These are phyloP conservation scores for Helminthosporium solani DNA, from an alignment of 2,329 filamentous ascomycete species.

Conservation along the genomic window DNA sequence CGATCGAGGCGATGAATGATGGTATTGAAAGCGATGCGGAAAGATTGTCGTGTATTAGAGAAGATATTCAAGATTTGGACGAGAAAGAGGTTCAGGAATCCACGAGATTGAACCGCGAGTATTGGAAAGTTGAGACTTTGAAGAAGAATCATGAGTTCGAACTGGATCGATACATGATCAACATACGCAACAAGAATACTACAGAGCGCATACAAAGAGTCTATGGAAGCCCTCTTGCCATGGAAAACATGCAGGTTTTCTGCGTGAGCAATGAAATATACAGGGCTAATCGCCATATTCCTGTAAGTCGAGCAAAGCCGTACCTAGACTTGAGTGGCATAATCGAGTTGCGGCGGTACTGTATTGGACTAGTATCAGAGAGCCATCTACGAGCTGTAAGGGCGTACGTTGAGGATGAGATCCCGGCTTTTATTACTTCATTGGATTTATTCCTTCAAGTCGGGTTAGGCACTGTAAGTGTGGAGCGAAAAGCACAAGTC, in stretches of 20 bases:
- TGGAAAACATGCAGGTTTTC: constrained; percentile 39
- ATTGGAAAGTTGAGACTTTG: constrained; percentile 2
- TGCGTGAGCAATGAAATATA: constrained; percentile 51
- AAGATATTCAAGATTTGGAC: constrained; percentile 12
- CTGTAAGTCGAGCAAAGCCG: constrained; percentile 25
- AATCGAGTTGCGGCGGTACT: constrained; percentile 45
- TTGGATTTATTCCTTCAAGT: constrained; percentile 50
- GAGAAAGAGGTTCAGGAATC: constrained; percentile 28
- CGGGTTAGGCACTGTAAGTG: constrained; percentile 41
- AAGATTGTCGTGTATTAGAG: constrained; percentile 7
- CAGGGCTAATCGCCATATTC: constrained; percentile 38
- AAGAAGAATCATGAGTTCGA: constrained; percentile 18
- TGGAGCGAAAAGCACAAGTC: constrained; percentile 41
- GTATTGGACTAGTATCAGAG: constrained; percentile 49
- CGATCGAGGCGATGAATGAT: constrained; percentile 11
- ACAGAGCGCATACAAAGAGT: constrained; percentile 22
- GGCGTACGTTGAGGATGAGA: constrained; percentile 44
- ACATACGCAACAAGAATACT: constrained; percentile 43
- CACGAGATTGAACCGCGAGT: constrained; percentile 10
- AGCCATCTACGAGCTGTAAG: constrained; percentile 42
- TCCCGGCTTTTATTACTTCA: constrained; percentile 46
- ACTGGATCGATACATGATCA: constrained; percentile 40
- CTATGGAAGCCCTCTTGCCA: constrained; percentile 31
- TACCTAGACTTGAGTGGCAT: constrained; percentile 49
- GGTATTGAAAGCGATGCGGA: constrained; percentile 7